Percentiles rank a stretch among this genome's conserved stretches.
Conservation (phyloP, 768 basidiomycete species). For the Pulveroboletus frians region DNA sequence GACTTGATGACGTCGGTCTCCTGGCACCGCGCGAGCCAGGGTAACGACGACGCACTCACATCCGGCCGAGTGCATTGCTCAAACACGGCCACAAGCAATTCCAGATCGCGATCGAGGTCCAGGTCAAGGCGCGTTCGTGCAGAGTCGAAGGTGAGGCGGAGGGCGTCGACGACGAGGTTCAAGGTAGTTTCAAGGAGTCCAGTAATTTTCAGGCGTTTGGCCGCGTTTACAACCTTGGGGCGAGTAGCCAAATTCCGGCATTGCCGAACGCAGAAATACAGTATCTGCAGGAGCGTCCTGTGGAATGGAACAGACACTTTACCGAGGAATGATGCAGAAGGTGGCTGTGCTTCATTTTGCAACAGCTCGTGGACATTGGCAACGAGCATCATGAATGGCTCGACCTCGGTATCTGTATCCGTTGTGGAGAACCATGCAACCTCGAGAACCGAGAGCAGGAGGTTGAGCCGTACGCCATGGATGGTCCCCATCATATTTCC, state of each 20-base stretch:
- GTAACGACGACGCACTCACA: conserved; percentile 58
- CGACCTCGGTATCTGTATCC: conserved; percentile 50
- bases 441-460: conserved; percentile 76
- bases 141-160: conserved; percentile 58
- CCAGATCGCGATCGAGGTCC: conserved; percentile 76
- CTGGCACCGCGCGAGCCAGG: conserved; percentile 79
- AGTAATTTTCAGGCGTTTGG: conserved; percentile 56
- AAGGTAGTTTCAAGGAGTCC: conserved; percentile 59
- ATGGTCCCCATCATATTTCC: conserved; percentile 85
- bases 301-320: conserved; percentile 67
- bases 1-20: conserved; percentile 73
- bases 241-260: conserved; percentile 46
- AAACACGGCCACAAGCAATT: conserved; percentile 76
- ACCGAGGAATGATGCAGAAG: conserved; percentile 67
- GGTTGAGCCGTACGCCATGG: conserved; percentile 67
- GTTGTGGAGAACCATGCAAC: conserved; percentile 67
- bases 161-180: conserved; percentile 62
- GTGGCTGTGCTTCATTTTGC: conserved; percentile 68
- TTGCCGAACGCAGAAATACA: conserved; percentile 72
- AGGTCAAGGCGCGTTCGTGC: conserved; percentile 52
- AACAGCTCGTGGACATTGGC: conserved; percentile 60
- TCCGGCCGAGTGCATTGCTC: conserved; percentile 71
- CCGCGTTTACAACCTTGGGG: conserved; percentile 49
- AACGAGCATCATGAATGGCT: conserved; percentile 58
- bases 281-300: conserved; percentile 68